Conservation (phyloP, 2,329 filamentous ascomycete genomes). For the Apiospora saccharicola region DNA sequence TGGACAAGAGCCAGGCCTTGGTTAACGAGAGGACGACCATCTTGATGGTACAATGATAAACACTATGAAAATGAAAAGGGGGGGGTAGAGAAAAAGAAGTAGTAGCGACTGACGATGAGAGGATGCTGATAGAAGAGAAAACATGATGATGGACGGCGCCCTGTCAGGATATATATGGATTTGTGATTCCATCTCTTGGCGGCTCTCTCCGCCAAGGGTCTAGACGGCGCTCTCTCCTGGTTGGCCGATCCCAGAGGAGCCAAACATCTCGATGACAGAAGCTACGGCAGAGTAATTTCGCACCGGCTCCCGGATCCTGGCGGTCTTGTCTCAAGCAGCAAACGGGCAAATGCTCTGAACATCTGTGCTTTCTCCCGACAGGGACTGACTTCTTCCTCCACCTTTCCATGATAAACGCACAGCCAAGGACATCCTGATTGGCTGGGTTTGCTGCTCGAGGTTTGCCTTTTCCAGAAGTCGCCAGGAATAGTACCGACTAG, state of each 20-base stretch:
- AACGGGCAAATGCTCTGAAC: neutral
- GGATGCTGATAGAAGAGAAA: neutral
- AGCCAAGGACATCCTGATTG: neutral
- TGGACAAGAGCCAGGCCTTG: constrained; percentile 6
- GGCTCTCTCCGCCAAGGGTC: neutral
- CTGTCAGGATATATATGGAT: constrained; percentile 14
- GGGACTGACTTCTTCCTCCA: constrained; percentile 5
- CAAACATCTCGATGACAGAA: neutral
- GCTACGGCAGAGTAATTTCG: neutral
- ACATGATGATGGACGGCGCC: neutral
- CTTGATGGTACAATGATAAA: neutral
- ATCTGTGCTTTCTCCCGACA: neutral
- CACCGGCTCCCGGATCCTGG: neutral
- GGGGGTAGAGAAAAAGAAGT: neutral
- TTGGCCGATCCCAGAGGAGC: neutral
- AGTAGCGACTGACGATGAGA: neutral
- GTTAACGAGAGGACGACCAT: constrained; percentile 16
- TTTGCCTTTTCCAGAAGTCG: neutral
- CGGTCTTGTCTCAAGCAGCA: neutral
- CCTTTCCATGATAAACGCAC: neutral
- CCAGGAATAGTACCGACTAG: neutral
- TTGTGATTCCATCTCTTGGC: neutral
- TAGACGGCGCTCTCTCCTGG: neutral
- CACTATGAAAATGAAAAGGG: neutral
- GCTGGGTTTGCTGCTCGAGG: neutral